Percentiles rank a stretch among this genome's conserved stretches.
These are phyloP conservation scores for Ustilago nuda DNA, from an alignment of 1,284 basidiomycete genomes.

Conservation along the genomic window DNA sequence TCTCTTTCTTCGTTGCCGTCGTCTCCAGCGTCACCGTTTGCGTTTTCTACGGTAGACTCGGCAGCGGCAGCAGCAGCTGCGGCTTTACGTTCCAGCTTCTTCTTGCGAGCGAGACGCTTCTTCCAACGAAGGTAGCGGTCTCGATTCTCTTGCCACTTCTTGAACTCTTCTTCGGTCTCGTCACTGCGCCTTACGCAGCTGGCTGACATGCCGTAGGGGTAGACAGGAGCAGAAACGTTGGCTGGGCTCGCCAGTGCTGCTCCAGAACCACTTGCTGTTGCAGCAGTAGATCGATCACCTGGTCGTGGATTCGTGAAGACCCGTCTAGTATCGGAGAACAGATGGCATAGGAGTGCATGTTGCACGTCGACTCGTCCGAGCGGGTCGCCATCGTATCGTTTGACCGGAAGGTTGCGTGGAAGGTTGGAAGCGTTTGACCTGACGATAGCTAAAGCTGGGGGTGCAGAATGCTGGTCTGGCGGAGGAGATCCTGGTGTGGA, in stretches of 20 bases:
- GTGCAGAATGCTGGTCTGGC: constrained; percentile 18
- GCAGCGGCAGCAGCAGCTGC: constrained; percentile 32
- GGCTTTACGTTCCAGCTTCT: constrained; percentile 42
- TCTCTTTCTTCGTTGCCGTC: constrained; percentile 46
- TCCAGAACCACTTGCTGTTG: constrained; percentile 28
- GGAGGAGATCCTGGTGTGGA: constrained; percentile 24
- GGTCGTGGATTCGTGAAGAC: constrained; percentile 78
- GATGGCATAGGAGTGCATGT: constrained; percentile 81
- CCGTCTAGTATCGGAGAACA: constrained; percentile 78
- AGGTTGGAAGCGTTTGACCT: constrained; percentile 42
- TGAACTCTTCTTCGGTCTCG: constrained; percentile 55
- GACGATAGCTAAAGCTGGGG: constrained; percentile 31
- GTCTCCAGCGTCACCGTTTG: constrained; percentile 15
- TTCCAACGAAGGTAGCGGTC: constrained; percentile 44
- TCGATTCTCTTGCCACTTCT: constrained; percentile 41
- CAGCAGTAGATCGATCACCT: constrained; percentile 22
- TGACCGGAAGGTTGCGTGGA: constrained; percentile 65
- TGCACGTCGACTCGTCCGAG: constrained; percentile 76
- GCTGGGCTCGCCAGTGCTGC: constrained; percentile 7
- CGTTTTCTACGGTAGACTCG: constrained; percentile 13
- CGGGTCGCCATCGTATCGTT: constrained; percentile 67
- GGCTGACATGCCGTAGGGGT: constrained; percentile 62
- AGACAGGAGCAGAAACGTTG: constrained; percentile 55
- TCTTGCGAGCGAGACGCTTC: constrained; percentile 33
- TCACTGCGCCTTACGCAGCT: constrained; percentile 58